These are phyloP conservation scores for Naegleria gruberi DNA, from an alignment of 208 protist genomes.

Conservation along the genomic window DNA sequence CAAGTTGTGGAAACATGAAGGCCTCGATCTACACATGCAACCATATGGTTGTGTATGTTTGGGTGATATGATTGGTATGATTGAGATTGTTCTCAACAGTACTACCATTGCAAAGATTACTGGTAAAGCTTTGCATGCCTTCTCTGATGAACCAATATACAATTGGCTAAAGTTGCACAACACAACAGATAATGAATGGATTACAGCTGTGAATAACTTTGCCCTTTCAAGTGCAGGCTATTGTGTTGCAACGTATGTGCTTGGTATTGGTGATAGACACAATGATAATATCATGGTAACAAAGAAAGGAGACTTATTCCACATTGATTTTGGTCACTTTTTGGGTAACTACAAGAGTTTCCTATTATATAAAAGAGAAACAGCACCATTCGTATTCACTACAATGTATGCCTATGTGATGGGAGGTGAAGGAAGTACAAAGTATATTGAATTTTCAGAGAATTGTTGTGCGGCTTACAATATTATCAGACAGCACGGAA, in stretches of 20 bases:
- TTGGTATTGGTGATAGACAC: conserved; percentile 84
- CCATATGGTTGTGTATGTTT: conserved; percentile 66
- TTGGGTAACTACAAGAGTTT: conserved; percentile 89
- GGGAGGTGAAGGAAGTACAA: conserved; percentile 49
- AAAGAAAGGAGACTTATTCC: conserved; percentile 66
- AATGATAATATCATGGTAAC: conserved; percentile 44
- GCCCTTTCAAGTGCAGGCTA: conserved; percentile 79
- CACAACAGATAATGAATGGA: no score
- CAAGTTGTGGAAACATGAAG: conserved; percentile 67
- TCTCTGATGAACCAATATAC: conserved; percentile 57
- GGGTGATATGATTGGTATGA: conserved; percentile 67
- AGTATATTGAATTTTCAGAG: conserved; percentile 65
- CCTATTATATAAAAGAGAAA: conserved; percentile 77
- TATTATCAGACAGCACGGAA: conserved; percentile 58
- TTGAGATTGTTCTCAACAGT: conserved; percentile 81
- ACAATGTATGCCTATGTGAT: conserved; percentile 64
- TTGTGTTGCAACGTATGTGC: conserved; percentile 85
- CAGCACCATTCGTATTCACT: conserved; percentile 78
- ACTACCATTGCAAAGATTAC: conserved; percentile 81
- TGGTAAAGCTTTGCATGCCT: conserved; percentile 72
- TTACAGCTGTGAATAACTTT: conserved; percentile 75
- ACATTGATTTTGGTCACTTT: conserved; percentile 94
- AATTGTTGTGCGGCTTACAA: conserved; percentile 63
- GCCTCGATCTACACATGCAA: conserved; percentile 68
- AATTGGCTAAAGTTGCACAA: conserved; percentile 54